Evolutionary conservation across 495 filamentous ascomycete species (phyloP).

Genomic region (Bathelium albidoporum): DNA sequence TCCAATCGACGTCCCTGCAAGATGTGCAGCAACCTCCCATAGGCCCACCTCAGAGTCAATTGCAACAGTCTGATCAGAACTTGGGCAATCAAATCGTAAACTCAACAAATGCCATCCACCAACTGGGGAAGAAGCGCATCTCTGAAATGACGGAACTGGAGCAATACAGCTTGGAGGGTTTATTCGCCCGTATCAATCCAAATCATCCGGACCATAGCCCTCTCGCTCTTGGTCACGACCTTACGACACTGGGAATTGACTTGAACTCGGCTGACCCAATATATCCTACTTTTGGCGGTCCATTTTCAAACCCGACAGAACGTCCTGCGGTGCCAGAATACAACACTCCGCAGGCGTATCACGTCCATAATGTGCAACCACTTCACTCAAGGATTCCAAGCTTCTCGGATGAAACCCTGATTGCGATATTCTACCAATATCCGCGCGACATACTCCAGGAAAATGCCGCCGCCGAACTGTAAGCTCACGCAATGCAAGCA

Average conservation of each 20-base stretch:
- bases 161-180: conserved; percentile 68
- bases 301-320: conserved; percentile 49
- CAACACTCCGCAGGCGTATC: conserved; percentile 71
- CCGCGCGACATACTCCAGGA: conserved; percentile 78
- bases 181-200: conserved; percentile 43
- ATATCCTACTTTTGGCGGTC: conserved; percentile 55
- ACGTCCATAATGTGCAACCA: conserved; percentile 74
- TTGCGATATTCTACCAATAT: conserved; percentile 91
- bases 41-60: conserved; percentile 24
- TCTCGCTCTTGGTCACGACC: conserved; percentile 68
- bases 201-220: conserved; percentile 53
- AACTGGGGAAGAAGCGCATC: conserved; percentile 47
- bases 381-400: conserved; percentile 66
- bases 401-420: conserved; percentile 84
- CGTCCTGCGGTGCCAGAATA: conserved; percentile 68
- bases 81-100: conserved; percentile 37
- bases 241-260: conserved; percentile 67
- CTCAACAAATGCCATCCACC: conserved; percentile 31
- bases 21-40: conserved; percentile 10
- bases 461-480: conserved; percentile 71
- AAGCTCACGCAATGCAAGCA: conserved; percentile 19
- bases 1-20: conserved; percentile 18
- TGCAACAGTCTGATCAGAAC: conserved; percentile 30
- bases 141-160: conserved; percentile 71
- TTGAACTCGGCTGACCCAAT: conserved; percentile 54